Base-by-base conservation (phyloP, 192 early-diverging fungal species). In the Coemansia sp. region DNA sequence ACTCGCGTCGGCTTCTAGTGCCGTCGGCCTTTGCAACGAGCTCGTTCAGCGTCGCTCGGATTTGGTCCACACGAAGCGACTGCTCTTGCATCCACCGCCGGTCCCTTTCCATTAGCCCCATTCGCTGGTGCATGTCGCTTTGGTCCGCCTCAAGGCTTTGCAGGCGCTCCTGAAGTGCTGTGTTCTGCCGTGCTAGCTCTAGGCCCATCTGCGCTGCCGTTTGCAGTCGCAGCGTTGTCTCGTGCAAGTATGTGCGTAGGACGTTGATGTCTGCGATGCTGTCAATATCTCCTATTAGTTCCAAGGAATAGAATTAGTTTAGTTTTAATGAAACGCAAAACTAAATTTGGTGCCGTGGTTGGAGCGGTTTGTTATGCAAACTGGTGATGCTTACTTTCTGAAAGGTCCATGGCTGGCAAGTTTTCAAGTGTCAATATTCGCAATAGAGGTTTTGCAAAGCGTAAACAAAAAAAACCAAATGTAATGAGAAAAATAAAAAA, bases 61-160 rank as follows among this genome's bases (percentile, higher is more conserved):
- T 14, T 39, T 83, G 75, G 61, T 83, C 81, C 9, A 83, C 63
- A 4, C 75, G 68, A 18, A 83, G 43, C 6, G 76, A 83, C 62
- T 83, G 75, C 51, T 83, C 72, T 44, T 83, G 81, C 67, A 77
- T 72, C 72, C 81, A 75, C 56, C 75, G 60, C 6, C 73, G 68
- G 63, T 83, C 81, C 16, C 73, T 68, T 66, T 83, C 81, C 8
- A 77, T 44, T 15, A 77, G 35, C 16, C 38, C 39, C 41, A 83
- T 56, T 0, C 76, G 73, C 55, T 72, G 71, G 1, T 44, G 63
- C 52, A 83, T 60, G 30, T 75, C 76, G 21, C 70, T 66, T 12
- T 83, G 69, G 7, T 44, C 53, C 8, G 48, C 53, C 36, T 66
- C 65, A 15, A 77, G 18, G 2, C 44, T 23, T 12, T 57, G 48